Base-by-base conservation (phyloP, 164 flowering plant species). In the Euptelea pleiosperma region DNA sequence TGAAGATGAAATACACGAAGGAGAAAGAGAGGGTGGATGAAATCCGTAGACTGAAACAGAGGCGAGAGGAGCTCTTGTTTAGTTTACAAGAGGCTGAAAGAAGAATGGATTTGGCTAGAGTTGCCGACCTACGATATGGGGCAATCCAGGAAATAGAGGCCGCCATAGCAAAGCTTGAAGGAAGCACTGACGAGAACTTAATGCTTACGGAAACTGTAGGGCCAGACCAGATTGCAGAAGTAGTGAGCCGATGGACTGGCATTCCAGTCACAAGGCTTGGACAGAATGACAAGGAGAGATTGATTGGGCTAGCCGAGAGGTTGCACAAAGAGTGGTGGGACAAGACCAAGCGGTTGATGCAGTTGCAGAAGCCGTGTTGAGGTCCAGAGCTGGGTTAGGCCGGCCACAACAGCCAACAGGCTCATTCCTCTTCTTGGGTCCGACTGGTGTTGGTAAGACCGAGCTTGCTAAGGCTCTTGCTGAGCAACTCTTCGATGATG, bases 401-500 rank as follows among this genome's bases (percentile, higher is more conserved):
- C 67, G 96, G 70, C 85, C 87, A 0, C 96, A 89, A 28, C 98
- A 89, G 62, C 98, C 94, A 1, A 89, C 86, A 11, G 98, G 92
- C 0, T 86, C 96, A 18, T 89, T 91, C 77, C 80, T 91, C 21
- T 82, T 82, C 71, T 47, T 92, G 68, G 98, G 98, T 52, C 98
- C 96, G 1, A 92, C 98, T n/a, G 98, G 98, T 61, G 98, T 92
- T 57, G 98, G 98, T 6, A 92, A 92, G 55, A 89, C 96, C 2
- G 96, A 92, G 75, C 91, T 92, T 39, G 98, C 98, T 0, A 92
- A 92, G 72, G 96, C 98, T 6, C 79, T 92, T 1, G 96, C 98
- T 2, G 96, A 89, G 61, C 96, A 92, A 59, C 78, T 89, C n/a
- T 89, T 92, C 72, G 96, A 92, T 61, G 93, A 89, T 69, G 93